phyloP scores from a whole-genome alignment of 148 eudicot species.

The Arctostaphylos glauca region DNA sequence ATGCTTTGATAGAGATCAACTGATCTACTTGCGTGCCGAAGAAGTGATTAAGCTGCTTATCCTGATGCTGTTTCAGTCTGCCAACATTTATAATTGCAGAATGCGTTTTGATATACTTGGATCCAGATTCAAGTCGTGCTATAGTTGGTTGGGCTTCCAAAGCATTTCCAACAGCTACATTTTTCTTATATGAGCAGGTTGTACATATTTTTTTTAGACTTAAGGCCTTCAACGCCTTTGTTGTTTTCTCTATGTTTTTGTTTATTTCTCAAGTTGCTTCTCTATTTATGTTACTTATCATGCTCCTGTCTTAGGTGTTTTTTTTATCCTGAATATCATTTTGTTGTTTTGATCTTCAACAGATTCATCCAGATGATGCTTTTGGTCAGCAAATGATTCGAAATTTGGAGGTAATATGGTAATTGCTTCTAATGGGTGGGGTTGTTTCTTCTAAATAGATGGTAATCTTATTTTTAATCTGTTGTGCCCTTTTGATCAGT shows the following conservation, averaged over 20 bases:
- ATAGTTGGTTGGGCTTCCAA: constrained; percentile 88
- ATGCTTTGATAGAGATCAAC: background rate
- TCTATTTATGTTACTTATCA: background rate
- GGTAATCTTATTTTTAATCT: background rate
- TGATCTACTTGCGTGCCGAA: background rate
- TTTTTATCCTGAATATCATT: background rate
- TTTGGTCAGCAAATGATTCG: constrained; percentile 97
- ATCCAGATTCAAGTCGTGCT: constrained; percentile 79
- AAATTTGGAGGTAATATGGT: constrained; percentile 77
- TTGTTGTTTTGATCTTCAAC: constrained; percentile 20
- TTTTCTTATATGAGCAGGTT: constrained; percentile 99
- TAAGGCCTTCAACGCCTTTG: constrained; percentile 4
- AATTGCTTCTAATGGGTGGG: background rate
- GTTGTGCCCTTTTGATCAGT: background rate
- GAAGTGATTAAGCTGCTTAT: constrained; percentile 33
- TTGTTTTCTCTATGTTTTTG: constrained; percentile 2
- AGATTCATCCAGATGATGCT: constrained; percentile 98
- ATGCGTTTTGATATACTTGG: constrained; percentile 96
- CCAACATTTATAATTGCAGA: constrained; percentile 99
- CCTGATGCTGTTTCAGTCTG: constrained; percentile 95
- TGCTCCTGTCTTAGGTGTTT: constrained; percentile 6
- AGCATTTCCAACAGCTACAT: constrained; percentile 73
- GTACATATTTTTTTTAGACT: constrained; percentile 7
- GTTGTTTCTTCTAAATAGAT: background rate
- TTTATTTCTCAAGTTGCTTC: background rate